A percentile compares a stretch with the other conserved stretches of the same genome.
These are phyloP conservation scores for Chernovozyma sophiae-reginae DNA, from an alignment of 1,139 yeast genomes.

Conservation along the genomic window DNA sequence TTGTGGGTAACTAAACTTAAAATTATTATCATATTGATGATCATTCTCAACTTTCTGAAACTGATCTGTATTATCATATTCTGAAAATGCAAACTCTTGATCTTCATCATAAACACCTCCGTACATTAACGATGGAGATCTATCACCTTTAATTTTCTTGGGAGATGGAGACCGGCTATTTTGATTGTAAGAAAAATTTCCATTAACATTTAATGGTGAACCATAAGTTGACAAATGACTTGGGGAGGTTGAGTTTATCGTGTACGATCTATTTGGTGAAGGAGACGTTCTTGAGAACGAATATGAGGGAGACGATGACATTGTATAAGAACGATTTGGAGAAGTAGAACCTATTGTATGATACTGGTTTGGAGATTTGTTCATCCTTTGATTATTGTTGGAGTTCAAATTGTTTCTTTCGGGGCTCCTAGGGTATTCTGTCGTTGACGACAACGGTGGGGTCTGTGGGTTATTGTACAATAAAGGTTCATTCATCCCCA, in stretches of 20 bases:
- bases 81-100: background rate
- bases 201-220: background rate
- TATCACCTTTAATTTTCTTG: background rate
- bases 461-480: background rate
- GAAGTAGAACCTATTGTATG: background rate
- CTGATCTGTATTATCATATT: background rate
- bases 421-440: background rate
- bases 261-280: background rate
- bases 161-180: slow-evolving; percentile 5
- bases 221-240: background rate
- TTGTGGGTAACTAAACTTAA: background rate
- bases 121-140: background rate
- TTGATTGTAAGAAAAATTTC: background rate
- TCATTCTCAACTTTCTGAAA: background rate
- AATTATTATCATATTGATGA: background rate
- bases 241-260: slow-evolving; percentile 1
- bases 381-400: too few species aligned
- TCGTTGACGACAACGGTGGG: background rate
- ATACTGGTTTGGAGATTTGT: background rate
- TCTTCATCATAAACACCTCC: background rate
- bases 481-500: background rate
- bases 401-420: background rate
- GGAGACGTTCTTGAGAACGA: background rate
- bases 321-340: background rate
- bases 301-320: background rate